These are phyloP conservation scores for Pseudogymnoascus sp. DNA, from an alignment of 2,329 filamentous ascomycete genomes.

Conservation along the genomic window DNA sequence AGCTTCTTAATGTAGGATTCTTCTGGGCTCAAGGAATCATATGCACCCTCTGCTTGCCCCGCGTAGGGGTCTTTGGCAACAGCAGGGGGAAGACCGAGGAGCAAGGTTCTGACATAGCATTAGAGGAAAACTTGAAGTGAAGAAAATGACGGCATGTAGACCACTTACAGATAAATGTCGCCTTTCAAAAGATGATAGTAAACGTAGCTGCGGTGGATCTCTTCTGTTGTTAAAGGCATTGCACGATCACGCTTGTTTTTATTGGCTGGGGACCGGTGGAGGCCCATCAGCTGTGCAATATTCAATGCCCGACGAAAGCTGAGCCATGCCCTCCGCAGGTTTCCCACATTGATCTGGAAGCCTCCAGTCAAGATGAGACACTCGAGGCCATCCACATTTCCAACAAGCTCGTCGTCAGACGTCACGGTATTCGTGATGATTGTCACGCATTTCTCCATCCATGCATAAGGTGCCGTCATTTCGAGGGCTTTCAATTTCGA, in stretches of 20 bases:
- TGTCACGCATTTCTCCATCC: constrained; percentile 23
- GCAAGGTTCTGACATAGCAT: background rate
- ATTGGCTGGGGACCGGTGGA: constrained; percentile 38
- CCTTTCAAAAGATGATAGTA: constrained; percentile 6
- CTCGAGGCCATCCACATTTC: constrained; percentile 44
- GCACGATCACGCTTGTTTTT: background rate
- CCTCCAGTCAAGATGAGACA: constrained; percentile 43
- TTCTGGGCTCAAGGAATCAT: background rate
- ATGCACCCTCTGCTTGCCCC: constrained; percentile 2
- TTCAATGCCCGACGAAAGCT: constrained; percentile 40
- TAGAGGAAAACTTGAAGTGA: background rate
- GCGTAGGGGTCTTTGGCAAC: background rate
- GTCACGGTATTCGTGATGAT: constrained; percentile 30
- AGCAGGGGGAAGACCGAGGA: background rate
- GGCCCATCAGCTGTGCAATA: constrained; percentile 42
- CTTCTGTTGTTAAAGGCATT: background rate
- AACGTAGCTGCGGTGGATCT: background rate
- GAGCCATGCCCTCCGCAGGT: constrained; percentile 44
- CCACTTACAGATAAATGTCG: background rate
- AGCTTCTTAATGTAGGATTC: background rate
- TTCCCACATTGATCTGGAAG: constrained; percentile 40
- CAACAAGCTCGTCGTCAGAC: constrained; percentile 39
- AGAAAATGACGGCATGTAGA: background rate
- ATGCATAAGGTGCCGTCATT: constrained; percentile 16
- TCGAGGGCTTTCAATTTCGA: constrained; percentile 21